Evolutionary conservation across 2,329 filamentous ascomycete species (phyloP).

Genomic region (Ceratocystis harringtonii): DNA sequence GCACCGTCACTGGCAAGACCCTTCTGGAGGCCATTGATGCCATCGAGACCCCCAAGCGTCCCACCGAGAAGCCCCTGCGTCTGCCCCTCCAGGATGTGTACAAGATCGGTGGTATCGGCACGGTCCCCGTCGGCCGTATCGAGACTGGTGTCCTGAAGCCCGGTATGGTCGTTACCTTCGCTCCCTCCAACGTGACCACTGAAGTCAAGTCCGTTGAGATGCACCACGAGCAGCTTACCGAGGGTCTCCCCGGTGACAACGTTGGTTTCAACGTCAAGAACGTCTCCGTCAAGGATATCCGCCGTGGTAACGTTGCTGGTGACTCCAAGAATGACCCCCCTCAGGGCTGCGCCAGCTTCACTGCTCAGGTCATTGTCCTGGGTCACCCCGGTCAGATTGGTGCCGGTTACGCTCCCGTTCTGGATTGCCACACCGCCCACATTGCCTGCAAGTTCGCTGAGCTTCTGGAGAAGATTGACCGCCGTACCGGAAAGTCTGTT

Average conservation of each 20-base stretch:
- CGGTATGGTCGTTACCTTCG: conserved; percentile 93
- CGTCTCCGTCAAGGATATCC: conserved; percentile 99
- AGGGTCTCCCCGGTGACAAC: conserved; percentile 98
- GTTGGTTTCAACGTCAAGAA: conserved; percentile 99
- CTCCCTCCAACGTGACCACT: conserved; percentile 97
- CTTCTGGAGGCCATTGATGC: conserved; percentile 97
- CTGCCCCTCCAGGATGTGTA: conserved; percentile 99
- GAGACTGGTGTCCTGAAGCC: conserved; percentile 95
- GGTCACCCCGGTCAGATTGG: conserved; percentile 99
- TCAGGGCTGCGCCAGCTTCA: conserved; percentile 79
- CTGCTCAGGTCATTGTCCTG: conserved; percentile 98
- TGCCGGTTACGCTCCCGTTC: conserved; percentile 96
- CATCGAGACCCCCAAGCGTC: conserved; percentile 85
- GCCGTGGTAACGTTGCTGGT: conserved; percentile 98
- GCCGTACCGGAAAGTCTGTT: conserved; percentile 96
- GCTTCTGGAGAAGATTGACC: conserved; percentile 99
- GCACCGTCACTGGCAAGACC: conserved; percentile 84
- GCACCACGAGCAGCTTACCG: conserved; percentile 97
- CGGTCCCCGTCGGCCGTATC: conserved; percentile 99
- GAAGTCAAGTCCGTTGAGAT: conserved; percentile 99
- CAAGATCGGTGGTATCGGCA: conserved; percentile 99
- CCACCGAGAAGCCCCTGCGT: conserved; percentile 98
- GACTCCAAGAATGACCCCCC: conserved; percentile 99
- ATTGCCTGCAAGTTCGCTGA: conserved; percentile 99
- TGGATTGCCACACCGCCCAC: conserved; percentile 99